Conservation (phyloP, 148 eudicot species). For the Polygonum aviculare region DNA sequence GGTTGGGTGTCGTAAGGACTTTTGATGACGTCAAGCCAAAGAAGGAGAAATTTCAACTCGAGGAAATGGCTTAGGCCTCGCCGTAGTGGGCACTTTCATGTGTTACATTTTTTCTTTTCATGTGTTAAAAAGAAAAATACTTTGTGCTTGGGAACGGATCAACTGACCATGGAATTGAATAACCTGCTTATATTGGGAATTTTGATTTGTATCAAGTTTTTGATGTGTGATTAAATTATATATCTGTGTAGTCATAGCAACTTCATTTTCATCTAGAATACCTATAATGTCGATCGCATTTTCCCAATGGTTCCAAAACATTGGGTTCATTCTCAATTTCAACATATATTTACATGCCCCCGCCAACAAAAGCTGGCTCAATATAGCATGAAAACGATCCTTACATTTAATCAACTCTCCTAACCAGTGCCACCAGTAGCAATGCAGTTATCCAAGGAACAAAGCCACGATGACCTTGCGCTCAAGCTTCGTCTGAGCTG, state of each 20-base stretch:
- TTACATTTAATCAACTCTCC: neutral
- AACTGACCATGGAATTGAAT: too few relatives aligned
- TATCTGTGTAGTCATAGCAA: neutral
- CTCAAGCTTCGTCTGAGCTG: conserved; percentile 48
- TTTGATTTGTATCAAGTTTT: too few relatives aligned
- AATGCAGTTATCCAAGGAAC: conserved; percentile 52
- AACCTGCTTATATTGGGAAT: too few relatives aligned
- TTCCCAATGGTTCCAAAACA: neutral
- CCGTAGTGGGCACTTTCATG: too few relatives aligned
- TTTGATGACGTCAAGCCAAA: too few relatives aligned
- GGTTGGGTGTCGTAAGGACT: too few relatives aligned
- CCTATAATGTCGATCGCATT: neutral
- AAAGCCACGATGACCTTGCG: conserved; percentile 58
- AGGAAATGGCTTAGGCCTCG: too few relatives aligned
- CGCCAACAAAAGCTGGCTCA: neutral
- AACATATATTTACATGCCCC: neutral
- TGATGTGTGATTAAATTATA: too few relatives aligned
- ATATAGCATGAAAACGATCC: neutral
- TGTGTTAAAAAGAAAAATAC: too few relatives aligned
- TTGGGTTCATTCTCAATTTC: neutral
- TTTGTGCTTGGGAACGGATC: too few relatives aligned
- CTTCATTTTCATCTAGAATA: neutral
- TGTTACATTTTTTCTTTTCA: too few relatives aligned
- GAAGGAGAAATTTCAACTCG: too few relatives aligned
- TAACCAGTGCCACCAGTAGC: conserved; percentile 25